Evolutionary conservation across 345 rosid species (phyloP).

Genomic region (Rhodamnia argentea): DNA sequence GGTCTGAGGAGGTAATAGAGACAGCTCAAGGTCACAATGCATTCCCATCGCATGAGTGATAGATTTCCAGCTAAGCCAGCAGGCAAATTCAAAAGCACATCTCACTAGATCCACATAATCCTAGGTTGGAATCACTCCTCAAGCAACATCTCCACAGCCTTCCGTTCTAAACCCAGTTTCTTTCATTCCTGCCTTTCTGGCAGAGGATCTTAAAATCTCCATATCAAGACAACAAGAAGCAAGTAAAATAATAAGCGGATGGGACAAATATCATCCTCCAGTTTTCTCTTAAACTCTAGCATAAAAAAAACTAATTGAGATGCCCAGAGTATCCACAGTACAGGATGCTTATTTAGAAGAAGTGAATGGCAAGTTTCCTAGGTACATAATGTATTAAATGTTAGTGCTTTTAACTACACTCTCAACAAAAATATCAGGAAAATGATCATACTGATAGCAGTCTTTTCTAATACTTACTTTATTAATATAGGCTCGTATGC

Average conservation of each 20-base stretch:
- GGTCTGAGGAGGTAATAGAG: neutral
- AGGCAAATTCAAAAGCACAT: neutral
- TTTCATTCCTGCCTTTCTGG: neutral
- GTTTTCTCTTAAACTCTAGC: neutral
- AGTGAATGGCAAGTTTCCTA: neutral
- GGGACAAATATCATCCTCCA: neutral
- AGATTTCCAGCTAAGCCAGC: neutral
- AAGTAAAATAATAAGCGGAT: neutral
- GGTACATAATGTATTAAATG: neutral
- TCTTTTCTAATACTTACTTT: slow-evolving; percentile 32
- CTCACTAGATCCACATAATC: neutral
- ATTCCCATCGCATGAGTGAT: neutral
- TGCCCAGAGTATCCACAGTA: neutral
- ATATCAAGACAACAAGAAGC: neutral
- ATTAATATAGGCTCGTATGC: slow-evolving; percentile 64
- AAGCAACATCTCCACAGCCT: neutral
- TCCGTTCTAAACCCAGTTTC: neutral
- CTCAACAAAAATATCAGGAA: neutral
- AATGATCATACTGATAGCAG: neutral
- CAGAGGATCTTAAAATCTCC: neutral
- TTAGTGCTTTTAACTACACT: neutral
- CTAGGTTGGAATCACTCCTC: neutral
- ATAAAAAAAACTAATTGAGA: neutral
- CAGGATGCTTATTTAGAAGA: neutral
- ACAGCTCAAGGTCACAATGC: neutral